Percentiles rank a stretch among this genome's conserved stretches.
These are phyloP conservation scores for Lasiodiplodia hormozganensis DNA, from an alignment of 2,329 filamentous ascomycete genomes.

Conservation along the genomic window DNA sequence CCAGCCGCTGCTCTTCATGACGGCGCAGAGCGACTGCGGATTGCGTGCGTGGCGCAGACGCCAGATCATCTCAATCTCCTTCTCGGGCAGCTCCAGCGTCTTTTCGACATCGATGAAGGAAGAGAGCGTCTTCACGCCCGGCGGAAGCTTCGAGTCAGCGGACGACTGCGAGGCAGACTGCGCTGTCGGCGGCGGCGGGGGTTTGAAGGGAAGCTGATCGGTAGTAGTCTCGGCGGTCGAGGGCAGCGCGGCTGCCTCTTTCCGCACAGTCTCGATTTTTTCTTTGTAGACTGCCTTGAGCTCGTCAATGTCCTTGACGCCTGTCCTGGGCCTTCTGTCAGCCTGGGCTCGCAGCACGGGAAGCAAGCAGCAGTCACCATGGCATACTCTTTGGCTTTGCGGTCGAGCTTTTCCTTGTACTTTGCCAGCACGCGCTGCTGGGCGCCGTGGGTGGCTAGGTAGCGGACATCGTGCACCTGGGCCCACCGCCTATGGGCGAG, in stretches of 20 bases:
- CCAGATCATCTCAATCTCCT: slow-evolving; percentile 90
- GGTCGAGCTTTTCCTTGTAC: slow-evolving; percentile 84
- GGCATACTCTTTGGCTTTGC: slow-evolving; percentile 73
- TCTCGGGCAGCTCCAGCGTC: slow-evolving; percentile 71
- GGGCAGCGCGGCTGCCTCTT: slow-evolving; percentile 64
- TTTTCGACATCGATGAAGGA: slow-evolving; percentile 83
- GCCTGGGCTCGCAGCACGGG: slow-evolving; percentile 11
- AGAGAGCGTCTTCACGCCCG: slow-evolving; percentile 68
- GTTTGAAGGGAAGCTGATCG: slow-evolving; percentile 39
- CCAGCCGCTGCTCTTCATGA: slow-evolving; percentile 78
- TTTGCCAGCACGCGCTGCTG: slow-evolving; percentile 76
- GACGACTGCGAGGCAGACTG: slow-evolving; percentile 33
- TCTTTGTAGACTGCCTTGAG: slow-evolving; percentile 85
- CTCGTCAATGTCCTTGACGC: slow-evolving; percentile 72
- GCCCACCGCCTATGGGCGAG: slow-evolving; percentile 82
- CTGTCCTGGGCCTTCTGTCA: slow-evolving; percentile 53
- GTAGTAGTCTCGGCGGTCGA: slow-evolving; percentile 46
- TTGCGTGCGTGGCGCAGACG: slow-evolving; percentile 81
- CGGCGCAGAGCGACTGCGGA: slow-evolving; percentile 80
- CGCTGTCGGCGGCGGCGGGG: slow-evolving; percentile 35
- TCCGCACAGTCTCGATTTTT: slow-evolving; percentile 76
- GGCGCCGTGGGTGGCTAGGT: slow-evolving; percentile 78
- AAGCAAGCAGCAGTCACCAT: background rate
- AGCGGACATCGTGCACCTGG: slow-evolving; percentile 89
- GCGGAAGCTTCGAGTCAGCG: slow-evolving; percentile 40